Evolutionary conservation across 768 basidiomycete genomes (phyloP).

Genomic region (Termitomyces sp.): DNA sequence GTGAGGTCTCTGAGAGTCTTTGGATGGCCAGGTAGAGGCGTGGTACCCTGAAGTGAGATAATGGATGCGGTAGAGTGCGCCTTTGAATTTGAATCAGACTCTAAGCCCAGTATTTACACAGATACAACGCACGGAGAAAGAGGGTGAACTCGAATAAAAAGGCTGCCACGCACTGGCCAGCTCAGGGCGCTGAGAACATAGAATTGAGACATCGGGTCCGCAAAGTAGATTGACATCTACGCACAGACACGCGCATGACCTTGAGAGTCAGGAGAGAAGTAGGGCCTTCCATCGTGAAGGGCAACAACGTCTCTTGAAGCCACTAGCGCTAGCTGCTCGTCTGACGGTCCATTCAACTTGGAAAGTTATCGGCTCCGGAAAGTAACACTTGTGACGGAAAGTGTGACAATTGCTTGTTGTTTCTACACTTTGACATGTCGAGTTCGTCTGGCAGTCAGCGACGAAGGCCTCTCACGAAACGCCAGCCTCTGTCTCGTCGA

Average conservation of each 20-base stretch:
- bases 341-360: too few relatives aligned
- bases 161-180: conserved; percentile 78
- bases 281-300: conserved; percentile 41
- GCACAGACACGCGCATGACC: conserved; percentile 84
- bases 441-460: conserved; percentile 22
- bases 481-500: conserved; percentile 39
- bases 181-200: conserved; percentile 53
- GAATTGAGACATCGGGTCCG: conserved; percentile 4
- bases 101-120: background rate
- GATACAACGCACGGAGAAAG: conserved; percentile 54
- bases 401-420: conserved; percentile 22
- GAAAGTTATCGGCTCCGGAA: background rate
- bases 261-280: conserved; percentile 72
- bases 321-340: too few relatives aligned
- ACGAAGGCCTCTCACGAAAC: conserved; percentile 22
- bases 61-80: conserved; percentile 74
- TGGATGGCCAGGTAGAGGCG: conserved; percentile 68
- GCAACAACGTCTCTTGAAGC: background rate
- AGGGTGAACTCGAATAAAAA: conserved; percentile 78
- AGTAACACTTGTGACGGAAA: conserved; percentile 11
- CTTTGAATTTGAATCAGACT: conserved; percentile 18
- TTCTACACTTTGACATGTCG: conserved; percentile 27
- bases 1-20: conserved; percentile 82
- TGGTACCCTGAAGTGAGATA: conserved; percentile 66
- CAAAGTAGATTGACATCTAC: conserved; percentile 23